Evolutionary conservation across 768 basidiomycete genomes (phyloP).

Genomic region (Suillus variegatus): DNA sequence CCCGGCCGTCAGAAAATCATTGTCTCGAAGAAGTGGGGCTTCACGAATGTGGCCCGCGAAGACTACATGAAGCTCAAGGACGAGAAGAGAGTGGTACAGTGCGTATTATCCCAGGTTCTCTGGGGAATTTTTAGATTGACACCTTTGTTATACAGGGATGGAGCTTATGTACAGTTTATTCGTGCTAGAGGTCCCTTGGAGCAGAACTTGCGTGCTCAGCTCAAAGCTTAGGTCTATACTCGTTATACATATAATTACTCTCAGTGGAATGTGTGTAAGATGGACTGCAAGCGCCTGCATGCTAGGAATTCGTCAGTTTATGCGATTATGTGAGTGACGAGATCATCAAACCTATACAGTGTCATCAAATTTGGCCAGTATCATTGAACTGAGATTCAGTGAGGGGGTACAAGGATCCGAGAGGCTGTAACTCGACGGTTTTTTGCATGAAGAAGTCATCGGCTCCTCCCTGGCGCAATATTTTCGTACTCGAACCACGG

Average conservation of each 20-base stretch:
- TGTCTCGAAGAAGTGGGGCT: constrained; percentile 98
- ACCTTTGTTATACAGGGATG: constrained; percentile 60
- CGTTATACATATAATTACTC: not conserved
- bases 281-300: not conserved
- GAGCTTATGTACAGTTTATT: constrained; percentile 95
- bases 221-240: constrained; percentile 54
- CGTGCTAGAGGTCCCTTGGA: constrained; percentile 85
- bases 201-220: constrained; percentile 82
- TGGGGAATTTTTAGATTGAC: constrained; percentile 8
- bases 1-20: constrained; percentile 98
- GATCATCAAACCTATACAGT: too few species aligned
- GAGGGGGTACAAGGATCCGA: not conserved
- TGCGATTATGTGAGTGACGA: not conserved
- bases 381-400: not conserved
- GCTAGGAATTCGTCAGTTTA: not conserved
- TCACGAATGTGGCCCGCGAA: constrained; percentile 90
- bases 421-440: not conserved
- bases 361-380: not conserved
- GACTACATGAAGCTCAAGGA: constrained; percentile 90
- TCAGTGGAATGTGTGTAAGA: not conserved
- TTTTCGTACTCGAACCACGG: not conserved
- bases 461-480: not conserved
- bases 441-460: not conserved
- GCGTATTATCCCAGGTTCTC: constrained; percentile 36
- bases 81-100: constrained; percentile 89